Base-by-base conservation (phyloP, 352 stramenopile species). In the Pythium periplocum region DNA sequence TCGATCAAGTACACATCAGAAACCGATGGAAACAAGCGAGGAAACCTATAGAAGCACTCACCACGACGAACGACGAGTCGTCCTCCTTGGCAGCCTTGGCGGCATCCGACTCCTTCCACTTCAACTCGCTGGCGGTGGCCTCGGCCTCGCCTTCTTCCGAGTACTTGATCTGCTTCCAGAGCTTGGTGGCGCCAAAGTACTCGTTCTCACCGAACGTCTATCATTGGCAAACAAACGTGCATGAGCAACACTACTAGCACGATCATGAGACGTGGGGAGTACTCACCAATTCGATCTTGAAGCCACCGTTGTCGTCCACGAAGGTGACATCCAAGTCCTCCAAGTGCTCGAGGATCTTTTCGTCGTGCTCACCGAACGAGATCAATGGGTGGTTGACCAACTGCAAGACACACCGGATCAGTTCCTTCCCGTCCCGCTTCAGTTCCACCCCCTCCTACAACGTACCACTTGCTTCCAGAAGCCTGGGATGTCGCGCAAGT, bases 391-490 rank as follows among this genome's bases (percentile, higher is more conserved):
- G 81, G 67, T 87, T 92, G 55, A 56, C 44, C 26, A 92, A 68
- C 80, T 90, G 51, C 44, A 64, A 2, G 55, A 34, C 40, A 57
- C 6, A 12, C 35, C 48, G 17, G 17, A 26, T 26, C 17, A 26
- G 17, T 26, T 26, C 17, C 17, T 26, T 26, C 17, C 17, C 17
- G 17, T 26, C 17, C 0, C 17, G 17, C 17, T 26, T 26, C 17
- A 26, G 17, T 26, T 26, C 17, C 17, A 26, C 17, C 17, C 17
- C 17, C 17, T 26, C 17, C 0, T 26, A 26, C 17, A 26, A 75
- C 75, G 57, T 57, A 90, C 78, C 62, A 69, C 66, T 60, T 89
- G 65, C 66, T 89, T 89, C 82, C 82, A 92, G 64, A 92, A 90
- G 51, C 59, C 47, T 4, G 82, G 78, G 47, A 92, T 88, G 11